Evolutionary conservation across 2,329 filamentous ascomycete genomes (phyloP).

Genomic region (Kalmusia sp.): DNA sequence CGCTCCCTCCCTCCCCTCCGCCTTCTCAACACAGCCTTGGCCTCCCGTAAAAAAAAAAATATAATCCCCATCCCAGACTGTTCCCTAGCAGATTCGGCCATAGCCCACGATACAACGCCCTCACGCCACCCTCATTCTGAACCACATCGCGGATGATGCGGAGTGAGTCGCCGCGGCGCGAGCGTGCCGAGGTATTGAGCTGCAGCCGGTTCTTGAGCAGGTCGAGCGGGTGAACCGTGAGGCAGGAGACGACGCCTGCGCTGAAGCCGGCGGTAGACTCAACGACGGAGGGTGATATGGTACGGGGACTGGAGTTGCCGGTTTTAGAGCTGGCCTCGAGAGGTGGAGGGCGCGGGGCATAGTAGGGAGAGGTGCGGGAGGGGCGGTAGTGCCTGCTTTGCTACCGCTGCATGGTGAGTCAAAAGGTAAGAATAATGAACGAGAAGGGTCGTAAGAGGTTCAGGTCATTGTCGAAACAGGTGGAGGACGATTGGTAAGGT

Average conservation of each 20-base stretch:
- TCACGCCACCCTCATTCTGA: slow-evolving; percentile 62
- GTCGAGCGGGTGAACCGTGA: slow-evolving; percentile 90
- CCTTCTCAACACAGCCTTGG: slow-evolving; percentile 60
- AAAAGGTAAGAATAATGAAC: neutral
- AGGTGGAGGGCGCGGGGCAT: slow-evolving; percentile 59
- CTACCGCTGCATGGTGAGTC: neutral
- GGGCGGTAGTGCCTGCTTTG: neutral
- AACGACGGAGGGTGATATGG: slow-evolving; percentile 72
- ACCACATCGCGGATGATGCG: slow-evolving; percentile 61
- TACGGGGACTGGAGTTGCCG: too few relatives aligned
- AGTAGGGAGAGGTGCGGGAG: slow-evolving; percentile 17
- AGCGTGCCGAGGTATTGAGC: slow-evolving; percentile 52
- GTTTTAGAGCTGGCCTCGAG: slow-evolving; percentile 51
- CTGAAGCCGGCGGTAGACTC: slow-evolving; percentile 90
- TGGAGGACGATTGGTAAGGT: neutral
- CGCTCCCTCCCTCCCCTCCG: slow-evolving; percentile 48
- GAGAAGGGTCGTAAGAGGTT: neutral
- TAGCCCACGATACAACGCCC: slow-evolving; percentile 85
- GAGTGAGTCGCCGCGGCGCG: slow-evolving; percentile 60
- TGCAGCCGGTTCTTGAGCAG: slow-evolving; percentile 97
- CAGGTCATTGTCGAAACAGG: neutral
- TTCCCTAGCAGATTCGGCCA: slow-evolving; percentile 92
- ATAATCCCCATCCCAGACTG: slow-evolving; percentile 86
- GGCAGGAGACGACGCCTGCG: slow-evolving; percentile 84
- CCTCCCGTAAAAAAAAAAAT: slow-evolving; percentile 78